Evolutionary conservation across 805 yeast species (phyloP), one percentile per base, ranked within the genome.

Genomic region (Wickerhamiella musiphila): DNA sequence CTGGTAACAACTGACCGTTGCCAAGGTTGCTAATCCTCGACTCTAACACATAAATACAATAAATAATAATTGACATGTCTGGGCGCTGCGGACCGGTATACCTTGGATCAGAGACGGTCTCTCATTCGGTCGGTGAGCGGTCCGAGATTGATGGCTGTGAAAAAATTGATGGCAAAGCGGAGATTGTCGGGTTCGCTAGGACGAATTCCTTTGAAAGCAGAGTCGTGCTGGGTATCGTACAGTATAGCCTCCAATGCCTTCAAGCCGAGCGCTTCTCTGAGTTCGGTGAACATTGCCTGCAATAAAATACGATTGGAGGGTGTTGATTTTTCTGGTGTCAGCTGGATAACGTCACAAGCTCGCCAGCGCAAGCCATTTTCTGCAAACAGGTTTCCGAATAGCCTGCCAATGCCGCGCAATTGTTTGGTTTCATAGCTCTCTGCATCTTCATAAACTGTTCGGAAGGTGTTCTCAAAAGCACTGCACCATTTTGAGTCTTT

Each of bases 111-210:
- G n/a, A 73, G 51, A 11, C 55, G 59, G 4, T 58, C 64, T 54
- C 96, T 67, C 92, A 84, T 77, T 1, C 58, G 66, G 23, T 81
- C 93, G 0, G 96, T 84, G 35, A 86, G 50, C 2, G 66, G 63
- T 28, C 95, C 95, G 30, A 86, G 51, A 0, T 92, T 92, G 39
- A 86, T 82, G 1, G 95, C 94, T 0, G 95, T 86, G 53, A 86
- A 86, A 50, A 65, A 86, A 48, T 86, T 86, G 48, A 83, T 82
- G 2, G 92, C 66, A 49, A 84, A 86, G 37, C 86, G 32, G 2
- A 56, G 48, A 18, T 56, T 43, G 18, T 50, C 53, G 11, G 53
- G 53, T 14, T 48, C 31, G 2, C 42, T 17, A 41, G 94, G 94
- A 45, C 84, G 78, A 23, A 84, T 41, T 0, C 81, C 81, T 2